These are phyloP conservation scores for Zalaria obscura DNA, from an alignment of 2,329 filamentous ascomycete genomes.

Conservation along the genomic window DNA sequence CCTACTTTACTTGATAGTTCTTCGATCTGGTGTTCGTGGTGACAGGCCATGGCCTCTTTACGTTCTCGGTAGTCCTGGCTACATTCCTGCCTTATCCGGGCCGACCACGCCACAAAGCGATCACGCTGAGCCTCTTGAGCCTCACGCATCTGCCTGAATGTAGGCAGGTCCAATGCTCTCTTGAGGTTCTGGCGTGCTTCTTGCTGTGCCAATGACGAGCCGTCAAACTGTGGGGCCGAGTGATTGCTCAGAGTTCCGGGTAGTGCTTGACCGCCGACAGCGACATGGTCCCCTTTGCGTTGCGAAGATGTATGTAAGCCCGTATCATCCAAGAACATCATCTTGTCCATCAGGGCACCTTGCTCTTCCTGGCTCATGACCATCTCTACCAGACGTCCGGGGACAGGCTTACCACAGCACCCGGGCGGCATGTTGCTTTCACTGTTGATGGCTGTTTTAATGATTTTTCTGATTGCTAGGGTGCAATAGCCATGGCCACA, in stretches of 20 bases:
- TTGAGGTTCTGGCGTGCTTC: conserved; percentile 9
- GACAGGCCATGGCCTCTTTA: conserved; percentile 1
- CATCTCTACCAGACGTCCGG: conserved; percentile 22
- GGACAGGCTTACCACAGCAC: conserved; percentile 26
- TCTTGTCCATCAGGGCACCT: conserved; percentile 16
- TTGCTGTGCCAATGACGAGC: background rate
- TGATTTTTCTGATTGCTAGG: conserved; percentile 16
- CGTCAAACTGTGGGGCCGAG: conserved; percentile 3
- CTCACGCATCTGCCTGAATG: conserved; percentile 12
- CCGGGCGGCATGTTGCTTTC: conserved; percentile 19
- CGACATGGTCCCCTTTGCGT: background rate
- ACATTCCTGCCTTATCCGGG: conserved; percentile 10
- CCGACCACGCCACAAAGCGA: conserved; percentile 14
- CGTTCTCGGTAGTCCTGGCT: background rate
- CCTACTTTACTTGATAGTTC: conserved; percentile 3
- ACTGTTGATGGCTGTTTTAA: conserved; percentile 20
- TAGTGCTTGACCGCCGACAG: background rate
- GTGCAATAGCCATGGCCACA: conserved; percentile 21
- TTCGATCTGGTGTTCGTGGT: conserved; percentile 5
- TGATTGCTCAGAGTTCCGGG: background rate
- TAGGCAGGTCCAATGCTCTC: conserved; percentile 10
- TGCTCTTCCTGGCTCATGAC: conserved; percentile 24
- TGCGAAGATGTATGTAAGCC: conserved; percentile 1
- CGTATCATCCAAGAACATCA: conserved; percentile 18
- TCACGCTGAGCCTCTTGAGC: conserved; percentile 16